Base-by-base conservation (phyloP, 2,329 filamentous ascomycete genomes). In the Cercospora sp. region DNA sequence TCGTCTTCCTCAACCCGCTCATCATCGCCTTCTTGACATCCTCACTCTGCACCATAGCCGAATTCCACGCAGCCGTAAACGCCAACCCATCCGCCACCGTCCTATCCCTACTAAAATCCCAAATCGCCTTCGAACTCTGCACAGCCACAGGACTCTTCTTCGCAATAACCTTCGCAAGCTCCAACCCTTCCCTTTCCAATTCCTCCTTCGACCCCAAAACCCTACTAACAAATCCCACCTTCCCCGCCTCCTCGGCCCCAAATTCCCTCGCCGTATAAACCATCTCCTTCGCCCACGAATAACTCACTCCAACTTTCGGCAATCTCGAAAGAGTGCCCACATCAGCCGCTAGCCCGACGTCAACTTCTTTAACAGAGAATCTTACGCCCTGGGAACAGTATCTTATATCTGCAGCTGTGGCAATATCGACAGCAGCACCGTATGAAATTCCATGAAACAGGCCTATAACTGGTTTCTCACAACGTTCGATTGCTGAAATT, bases 71-170 rank as follows among this genome's bases (percentile, higher is more conserved):
- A 10, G 71, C 68, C 24, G 72, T 74, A 59, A 70, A 74, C 34
- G 61, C 34, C 45, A 74, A 51, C 12, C 72, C 71, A 73, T 96
- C 92, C 61, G 87, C 87, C 32, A 96, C 88, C 1, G 85, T 84
- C 77, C 93, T 87, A 78, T 97, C 93, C 74, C 92, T 86, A 34
- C 89, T 90, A 77, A 90, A 92, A 80, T 95, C 93, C 77, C 97
- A 78, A 71, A 97, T 80, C 81, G 94, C 91, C 82, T 97, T 97
- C 4, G 93, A 96, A 7, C 92, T 90, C 82, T 93, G 88, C 69
- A 94, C 91, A 1, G 93, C 93, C 21, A 98, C 89, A 0, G 94
- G 94, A 76, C 91, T 95, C 85, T 97, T 97, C 12, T 79, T 83
- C 30, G 91, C 90, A 68, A 97, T 87, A 74, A 89, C 74, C 5